Percentiles rank a stretch among this genome's conserved stretches.
phyloP scores from a whole-genome alignment of 1,284 basidiomycete genomes.

The Tilletiaria anomala region DNA sequence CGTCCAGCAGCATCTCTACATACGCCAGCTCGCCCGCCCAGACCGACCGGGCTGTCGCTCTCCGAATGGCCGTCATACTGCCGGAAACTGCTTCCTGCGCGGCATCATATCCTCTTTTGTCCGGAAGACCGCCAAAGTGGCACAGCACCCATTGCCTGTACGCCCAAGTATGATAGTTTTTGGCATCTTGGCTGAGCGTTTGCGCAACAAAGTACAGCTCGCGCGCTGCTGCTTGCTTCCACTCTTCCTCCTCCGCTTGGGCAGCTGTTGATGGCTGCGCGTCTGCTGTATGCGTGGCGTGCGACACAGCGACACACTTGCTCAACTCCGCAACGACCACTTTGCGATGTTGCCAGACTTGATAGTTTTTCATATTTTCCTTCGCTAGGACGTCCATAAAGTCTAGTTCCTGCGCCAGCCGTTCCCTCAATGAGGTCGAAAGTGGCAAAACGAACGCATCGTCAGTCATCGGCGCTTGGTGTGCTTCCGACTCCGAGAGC shows the following conservation, averaged over 20 bases:
- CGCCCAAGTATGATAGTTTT: conserved; percentile 38
- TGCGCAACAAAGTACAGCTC: conserved; percentile 21
- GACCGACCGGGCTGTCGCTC: conserved; percentile 38
- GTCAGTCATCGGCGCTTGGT: background rate
- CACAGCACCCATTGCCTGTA: conserved; percentile 33
- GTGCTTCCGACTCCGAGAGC: conserved; percentile 3
- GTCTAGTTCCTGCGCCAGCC: conserved; percentile 6
- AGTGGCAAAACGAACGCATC: background rate
- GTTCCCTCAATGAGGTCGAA: background rate
- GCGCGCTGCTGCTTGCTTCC: background rate
- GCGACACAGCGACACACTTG: background rate
- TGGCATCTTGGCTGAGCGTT: conserved; percentile 18
- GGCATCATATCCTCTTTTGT: no score
- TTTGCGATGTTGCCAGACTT: conserved; percentile 20
- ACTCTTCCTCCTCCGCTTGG: background rate
- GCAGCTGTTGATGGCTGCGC: no score
- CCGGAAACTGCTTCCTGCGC: background rate
- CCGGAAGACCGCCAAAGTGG: conserved; percentile 23
- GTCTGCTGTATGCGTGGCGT: no score
- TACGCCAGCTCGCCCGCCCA: conserved; percentile 68
- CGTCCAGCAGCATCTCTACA: conserved; percentile 56
- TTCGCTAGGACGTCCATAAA: conserved; percentile 11
- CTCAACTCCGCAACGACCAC: background rate
- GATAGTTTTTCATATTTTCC: conserved; percentile 34
- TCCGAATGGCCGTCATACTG: background rate